Percentiles rank a stretch among this genome's conserved stretches.
phyloP scores from a whole-genome alignment of 1,284 basidiomycete genomes.

The Ceratobasidium sp. region DNA sequence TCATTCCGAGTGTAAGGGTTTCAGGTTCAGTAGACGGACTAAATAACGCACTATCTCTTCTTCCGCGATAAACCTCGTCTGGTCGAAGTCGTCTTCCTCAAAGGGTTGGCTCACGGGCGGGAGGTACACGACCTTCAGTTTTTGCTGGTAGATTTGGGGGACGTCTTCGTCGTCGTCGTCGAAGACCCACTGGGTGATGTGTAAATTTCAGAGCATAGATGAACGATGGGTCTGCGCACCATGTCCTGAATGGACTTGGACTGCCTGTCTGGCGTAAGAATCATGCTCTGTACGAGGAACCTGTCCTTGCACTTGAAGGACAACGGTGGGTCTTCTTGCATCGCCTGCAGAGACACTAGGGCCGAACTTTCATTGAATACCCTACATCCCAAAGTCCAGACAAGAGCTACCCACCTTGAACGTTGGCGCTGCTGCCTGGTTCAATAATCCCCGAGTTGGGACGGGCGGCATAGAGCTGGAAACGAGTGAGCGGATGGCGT shows the following conservation, averaged over 20 bases:
- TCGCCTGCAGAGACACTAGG: slow-evolving; percentile 93
- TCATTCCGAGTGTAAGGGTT: background rate
- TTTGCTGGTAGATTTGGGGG: slow-evolving; percentile 89
- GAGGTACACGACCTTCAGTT: slow-evolving; percentile 92
- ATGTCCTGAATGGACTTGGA: slow-evolving; percentile 80
- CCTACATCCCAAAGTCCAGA: slow-evolving; percentile 42
- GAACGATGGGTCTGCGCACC: slow-evolving; percentile 61
- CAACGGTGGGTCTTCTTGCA: slow-evolving; percentile 68
- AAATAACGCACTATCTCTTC: slow-evolving; percentile 62
- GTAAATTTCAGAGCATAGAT: background rate
- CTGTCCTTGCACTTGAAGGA: slow-evolving; percentile 99
- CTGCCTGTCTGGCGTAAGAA: slow-evolving; percentile 93
- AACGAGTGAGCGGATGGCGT: slow-evolving; percentile 23
- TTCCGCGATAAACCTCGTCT: slow-evolving; percentile 57
- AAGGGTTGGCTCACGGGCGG: slow-evolving; percentile 84
- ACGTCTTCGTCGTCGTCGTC: slow-evolving; percentile 74
- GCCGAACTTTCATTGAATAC: background rate
- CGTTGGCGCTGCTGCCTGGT: slow-evolving; percentile 92
- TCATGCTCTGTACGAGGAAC: slow-evolving; percentile 96
- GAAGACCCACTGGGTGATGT: slow-evolving; percentile 73
- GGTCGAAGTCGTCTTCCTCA: slow-evolving; percentile 76
- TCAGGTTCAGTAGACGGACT: background rate
- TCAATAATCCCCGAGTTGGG: slow-evolving; percentile 98
- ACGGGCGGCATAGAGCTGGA: slow-evolving; percentile 90
- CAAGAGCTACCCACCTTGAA: slow-evolving; percentile 78